Evolutionary conservation across 805 yeast species (phyloP).

Genomic region (Cyberlindnera maclurae): DNA sequence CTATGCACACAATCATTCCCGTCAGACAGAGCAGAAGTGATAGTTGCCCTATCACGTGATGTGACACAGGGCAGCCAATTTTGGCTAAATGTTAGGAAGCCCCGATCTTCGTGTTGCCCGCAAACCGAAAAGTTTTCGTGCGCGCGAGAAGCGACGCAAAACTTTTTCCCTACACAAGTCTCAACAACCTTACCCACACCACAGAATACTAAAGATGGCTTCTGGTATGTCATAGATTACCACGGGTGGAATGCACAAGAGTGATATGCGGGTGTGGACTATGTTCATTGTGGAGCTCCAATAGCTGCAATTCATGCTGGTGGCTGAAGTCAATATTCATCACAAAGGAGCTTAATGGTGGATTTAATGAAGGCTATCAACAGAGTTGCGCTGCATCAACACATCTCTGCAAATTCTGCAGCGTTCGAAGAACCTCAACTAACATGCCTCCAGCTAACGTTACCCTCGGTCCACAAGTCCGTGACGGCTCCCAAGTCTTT

Average conservation of each 20-base stretch:
- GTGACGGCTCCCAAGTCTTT: slow-evolving; percentile 97
- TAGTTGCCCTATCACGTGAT: background rate
- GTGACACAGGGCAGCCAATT: background rate
- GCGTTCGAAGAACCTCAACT: slow-evolving; percentile 8
- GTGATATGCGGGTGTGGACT: too few relatives aligned
- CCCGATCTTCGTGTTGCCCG: slow-evolving; percentile 3
- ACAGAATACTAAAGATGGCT: slow-evolving; percentile 22
- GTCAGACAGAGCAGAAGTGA: too few relatives aligned
- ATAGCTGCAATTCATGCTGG: too few relatives aligned
- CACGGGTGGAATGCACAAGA: background rate
- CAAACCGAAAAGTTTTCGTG: slow-evolving; percentile 3
- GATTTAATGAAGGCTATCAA: too few relatives aligned
- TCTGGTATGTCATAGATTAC: slow-evolving; percentile 20
- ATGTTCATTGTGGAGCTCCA: too few relatives aligned
- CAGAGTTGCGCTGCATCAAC: too few relatives aligned
- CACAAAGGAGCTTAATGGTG: too few relatives aligned
- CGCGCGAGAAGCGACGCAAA: slow-evolving; percentile 19
- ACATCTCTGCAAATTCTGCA: background rate
- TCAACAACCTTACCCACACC: slow-evolving; percentile 7
- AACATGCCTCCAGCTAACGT: slow-evolving; percentile 37
- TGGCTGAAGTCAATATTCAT: too few relatives aligned
- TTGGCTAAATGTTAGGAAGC: slow-evolving; percentile 5
- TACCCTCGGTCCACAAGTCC: slow-evolving; percentile 79
- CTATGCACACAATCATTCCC: too few relatives aligned
- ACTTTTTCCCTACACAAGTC: slow-evolving; percentile 16